Percentiles rank a stretch among this genome's conserved stretches.
Conservation (phyloP, 306 rosid genomes). For the Fagus crenata region DNA sequence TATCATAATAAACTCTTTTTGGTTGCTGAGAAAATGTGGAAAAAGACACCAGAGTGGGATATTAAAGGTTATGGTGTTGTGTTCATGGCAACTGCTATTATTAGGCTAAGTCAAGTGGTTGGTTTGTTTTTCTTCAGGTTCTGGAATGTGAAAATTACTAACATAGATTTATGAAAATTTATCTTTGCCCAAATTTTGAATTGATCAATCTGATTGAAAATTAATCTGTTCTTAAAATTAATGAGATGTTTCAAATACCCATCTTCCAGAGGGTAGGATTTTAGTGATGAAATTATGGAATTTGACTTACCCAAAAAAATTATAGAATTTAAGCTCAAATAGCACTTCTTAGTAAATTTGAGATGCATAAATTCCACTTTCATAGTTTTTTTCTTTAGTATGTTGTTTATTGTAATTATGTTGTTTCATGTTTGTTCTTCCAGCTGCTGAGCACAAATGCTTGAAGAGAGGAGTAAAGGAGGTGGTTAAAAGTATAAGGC, state of each 20-base stretch:
- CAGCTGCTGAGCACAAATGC: constrained; percentile 90
- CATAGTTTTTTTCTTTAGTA: neutral
- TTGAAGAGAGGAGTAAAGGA: constrained; percentile 95
- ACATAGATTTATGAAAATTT: neutral
- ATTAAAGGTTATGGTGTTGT: neutral
- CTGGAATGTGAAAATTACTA: neutral
- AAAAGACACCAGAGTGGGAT: neutral
- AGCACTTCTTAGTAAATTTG: too few relatives aligned
- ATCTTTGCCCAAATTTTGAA: neutral
- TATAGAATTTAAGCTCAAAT: neutral
- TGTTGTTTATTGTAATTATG: neutral
- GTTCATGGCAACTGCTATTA: neutral
- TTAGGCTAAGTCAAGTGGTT: neutral
- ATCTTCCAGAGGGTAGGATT: neutral
- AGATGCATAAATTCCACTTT: neutral
- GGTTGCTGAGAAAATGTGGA: neutral
- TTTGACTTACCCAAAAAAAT: neutral
- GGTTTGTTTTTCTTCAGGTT: neutral
- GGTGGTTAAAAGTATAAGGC: constrained; percentile 85
- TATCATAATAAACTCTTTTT: neutral
- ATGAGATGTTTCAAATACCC: too few relatives aligned
- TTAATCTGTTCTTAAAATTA: too few relatives aligned
- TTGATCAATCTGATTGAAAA: too few relatives aligned
- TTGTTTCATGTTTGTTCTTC: constrained; percentile 15
- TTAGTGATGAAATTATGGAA: neutral